Base-by-base conservation (phyloP, 2,329 filamentous ascomycete species). In the Lasiodiplodia gonubiensis region DNA sequence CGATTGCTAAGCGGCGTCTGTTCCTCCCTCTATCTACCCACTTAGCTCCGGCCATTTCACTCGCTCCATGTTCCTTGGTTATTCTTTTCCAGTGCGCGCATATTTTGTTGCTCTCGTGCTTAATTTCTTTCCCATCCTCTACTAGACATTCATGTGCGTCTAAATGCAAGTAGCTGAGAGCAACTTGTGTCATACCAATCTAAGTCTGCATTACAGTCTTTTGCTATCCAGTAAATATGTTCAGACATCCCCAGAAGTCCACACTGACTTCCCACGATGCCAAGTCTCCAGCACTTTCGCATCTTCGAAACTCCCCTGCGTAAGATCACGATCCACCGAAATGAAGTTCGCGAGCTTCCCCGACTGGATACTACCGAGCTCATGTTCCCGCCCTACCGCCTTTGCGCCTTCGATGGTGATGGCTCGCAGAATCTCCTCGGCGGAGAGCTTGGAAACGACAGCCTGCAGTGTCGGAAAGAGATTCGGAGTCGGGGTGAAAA, bases 311-410 rank as follows among this genome's bases (percentile, higher is more conserved):
- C 73, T 68, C 1, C 74, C 76, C 37, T 71, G 69, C 53, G 71
- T 75, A 35, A 77, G 68, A 69, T 77, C 73, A 18, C 70, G 55
- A 68, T 76, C 72, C 16, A 77, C 68, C 11, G 73, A 69, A 53
- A 77, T 75, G 42, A 78, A 76, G 67, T 75, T 76, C 21, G 75
- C 75, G 60, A 70, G 74, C 71, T 78, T 78, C 18, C 75, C 73
- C 2, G 75, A 69, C 66, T 74, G 72, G 35, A 78, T 73, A 59
- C 72, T 76, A 18, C 76, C 75, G n/a, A 68, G 33, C 21, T 70
- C 69, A 33, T 70, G 69, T n/a, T 77, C 72, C 27, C 64, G 70
- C 2, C 71, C 71, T 4, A 76, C 72, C 2, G 75, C 76, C 60
- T 72, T 64, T 1, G 76, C 76, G 2, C 75, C 76, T 39, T 73